Percentiles rank a stretch among this genome's conserved stretches.
These are phyloP conservation scores for Phytophthora melonis DNA, from an alignment of 352 stramenopile species.

Conservation along the genomic window DNA sequence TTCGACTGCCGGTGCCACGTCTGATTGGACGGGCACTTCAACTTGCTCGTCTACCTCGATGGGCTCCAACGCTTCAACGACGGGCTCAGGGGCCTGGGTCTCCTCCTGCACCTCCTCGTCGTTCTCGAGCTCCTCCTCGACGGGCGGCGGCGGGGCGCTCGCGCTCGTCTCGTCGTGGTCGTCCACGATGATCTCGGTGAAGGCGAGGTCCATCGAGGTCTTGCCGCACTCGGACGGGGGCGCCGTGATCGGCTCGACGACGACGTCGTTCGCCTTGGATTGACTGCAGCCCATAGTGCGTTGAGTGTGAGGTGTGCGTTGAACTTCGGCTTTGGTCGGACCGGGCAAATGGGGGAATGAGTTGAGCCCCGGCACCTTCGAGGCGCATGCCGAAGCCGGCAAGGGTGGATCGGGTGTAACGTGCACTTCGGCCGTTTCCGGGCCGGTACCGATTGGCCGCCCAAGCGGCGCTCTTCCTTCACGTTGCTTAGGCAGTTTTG, in stretches of 20 bases:
- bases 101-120: not conserved
- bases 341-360: constrained; percentile 44
- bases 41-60: not conserved
- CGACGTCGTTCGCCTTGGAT: constrained; percentile 63
- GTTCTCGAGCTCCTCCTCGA: constrained; percentile 15
- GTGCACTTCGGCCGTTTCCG: constrained; percentile 7
- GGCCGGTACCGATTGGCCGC: constrained; percentile 9
- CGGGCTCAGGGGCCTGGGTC: constrained; percentile 3
- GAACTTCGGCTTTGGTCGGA: constrained; percentile 5
- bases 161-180: constrained; percentile 32
- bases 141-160: constrained; percentile 22
- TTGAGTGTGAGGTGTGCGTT: constrained; percentile 1
- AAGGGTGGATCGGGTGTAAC: constrained; percentile 3
- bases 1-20: not conserved
- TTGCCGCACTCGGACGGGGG: constrained; percentile 40
- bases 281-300: constrained; percentile 70
- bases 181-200: constrained; percentile 42
- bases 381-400: not conserved
- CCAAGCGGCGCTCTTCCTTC: constrained; percentile 22
- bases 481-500: constrained; percentile 20
- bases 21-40: not conserved
- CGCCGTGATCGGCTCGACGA: constrained; percentile 44
- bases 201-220: constrained; percentile 38
- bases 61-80: constrained; percentile 12
- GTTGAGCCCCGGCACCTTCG: not conserved